These are phyloP conservation scores for Hypomyces perniciosus DNA, from an alignment of 2,329 filamentous ascomycete genomes.

Conservation along the genomic window DNA sequence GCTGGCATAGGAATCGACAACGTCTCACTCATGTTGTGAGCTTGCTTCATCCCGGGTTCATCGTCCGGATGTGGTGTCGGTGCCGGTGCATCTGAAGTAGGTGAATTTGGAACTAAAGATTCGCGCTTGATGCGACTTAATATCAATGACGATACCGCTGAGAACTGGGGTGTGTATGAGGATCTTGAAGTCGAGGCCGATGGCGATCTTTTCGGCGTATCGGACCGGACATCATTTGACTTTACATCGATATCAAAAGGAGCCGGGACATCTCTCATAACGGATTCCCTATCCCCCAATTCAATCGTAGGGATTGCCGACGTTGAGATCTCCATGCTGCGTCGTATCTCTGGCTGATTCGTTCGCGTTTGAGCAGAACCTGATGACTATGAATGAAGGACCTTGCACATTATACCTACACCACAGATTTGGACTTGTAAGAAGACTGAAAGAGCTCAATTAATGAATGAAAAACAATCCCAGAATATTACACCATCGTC, in stretches of 20 bases:
- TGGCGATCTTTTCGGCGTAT: neutral
- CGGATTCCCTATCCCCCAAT: neutral
- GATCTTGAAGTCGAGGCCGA: neutral
- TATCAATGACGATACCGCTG: constrained; percentile 21
- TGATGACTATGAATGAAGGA: neutral
- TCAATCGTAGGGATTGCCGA: neutral
- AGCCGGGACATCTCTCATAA: neutral
- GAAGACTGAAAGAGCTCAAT: neutral
- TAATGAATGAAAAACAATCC: neutral
- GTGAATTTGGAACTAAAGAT: neutral
- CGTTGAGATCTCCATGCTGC: constrained; percentile 1
- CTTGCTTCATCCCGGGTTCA: neutral
- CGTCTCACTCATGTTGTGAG: constrained; percentile 1
- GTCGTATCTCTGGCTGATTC: neutral
- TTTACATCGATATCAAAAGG: neutral
- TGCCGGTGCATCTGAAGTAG: neutral
- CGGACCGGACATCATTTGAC: neutral
- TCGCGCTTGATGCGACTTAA: constrained; percentile 21
- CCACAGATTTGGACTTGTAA: too few relatives aligned
- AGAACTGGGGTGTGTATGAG: constrained; percentile 27
- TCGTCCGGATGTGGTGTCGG: neutral
- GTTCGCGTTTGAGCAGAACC: neutral
- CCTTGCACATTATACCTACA: too few relatives aligned
- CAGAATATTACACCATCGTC: neutral
- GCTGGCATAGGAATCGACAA: constrained; percentile 9